Percentiles rank a stretch among this genome's conserved stretches.
These are phyloP conservation scores for Xylaria intraflava DNA, from an alignment of 495 filamentous ascomycete genomes.

Conservation along the genomic window DNA sequence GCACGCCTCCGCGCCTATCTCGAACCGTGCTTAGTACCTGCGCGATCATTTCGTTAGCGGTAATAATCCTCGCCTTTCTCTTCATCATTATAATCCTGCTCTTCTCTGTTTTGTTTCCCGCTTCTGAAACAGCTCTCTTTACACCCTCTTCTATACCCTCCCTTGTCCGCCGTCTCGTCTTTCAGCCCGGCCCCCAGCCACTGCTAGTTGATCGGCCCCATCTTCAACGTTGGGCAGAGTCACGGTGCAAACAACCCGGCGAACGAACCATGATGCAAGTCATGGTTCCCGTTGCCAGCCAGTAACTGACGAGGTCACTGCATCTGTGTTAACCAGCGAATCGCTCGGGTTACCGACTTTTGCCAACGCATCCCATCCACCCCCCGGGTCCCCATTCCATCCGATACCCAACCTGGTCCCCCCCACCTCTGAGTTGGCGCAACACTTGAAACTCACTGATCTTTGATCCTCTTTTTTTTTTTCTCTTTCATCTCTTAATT, in stretches of 20 bases:
- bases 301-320: constrained; percentile 4
- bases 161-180: neutral
- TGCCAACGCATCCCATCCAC: constrained; percentile 13
- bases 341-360: constrained; percentile 8
- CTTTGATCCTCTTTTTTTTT: constrained; percentile 5
- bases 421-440: constrained; percentile 20
- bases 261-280: constrained; percentile 1
- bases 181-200: constrained; percentile 9
- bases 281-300: constrained; percentile 5
- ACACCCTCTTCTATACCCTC: constrained; percentile 1
- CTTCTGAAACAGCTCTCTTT: neutral
- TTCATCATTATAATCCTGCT: neutral
- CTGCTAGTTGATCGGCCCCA: constrained; percentile 11
- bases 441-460: constrained; percentile 13
- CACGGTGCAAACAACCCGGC: neutral
- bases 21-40: neutral
- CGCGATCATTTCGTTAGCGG: neutral
- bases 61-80: neutral
- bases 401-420: constrained; percentile 25
- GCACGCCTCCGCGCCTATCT: too few relatives aligned
- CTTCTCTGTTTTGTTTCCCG: neutral
- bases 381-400: constrained; percentile 24
- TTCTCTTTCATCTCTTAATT: constrained; percentile 13
- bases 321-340: constrained; percentile 4
- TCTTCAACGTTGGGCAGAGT: neutral